Conservation (phyloP, 2,329 filamentous ascomycete genomes). For the Neonectria neomacrospora region DNA sequence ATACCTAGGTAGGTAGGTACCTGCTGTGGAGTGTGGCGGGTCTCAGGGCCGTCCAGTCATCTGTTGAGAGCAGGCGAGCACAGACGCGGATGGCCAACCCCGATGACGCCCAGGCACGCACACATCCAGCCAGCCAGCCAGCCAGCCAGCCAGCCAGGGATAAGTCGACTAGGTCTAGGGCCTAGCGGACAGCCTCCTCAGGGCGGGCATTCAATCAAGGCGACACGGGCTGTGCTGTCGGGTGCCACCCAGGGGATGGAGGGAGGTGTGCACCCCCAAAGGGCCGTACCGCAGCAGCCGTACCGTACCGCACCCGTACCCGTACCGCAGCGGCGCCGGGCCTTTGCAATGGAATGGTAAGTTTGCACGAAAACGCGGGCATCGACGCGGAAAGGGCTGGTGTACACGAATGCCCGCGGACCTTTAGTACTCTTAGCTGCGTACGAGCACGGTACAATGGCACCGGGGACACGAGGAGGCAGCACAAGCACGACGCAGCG, state of each 20-base stretch:
- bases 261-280: slow-evolving; percentile 3
- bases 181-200: not conserved
- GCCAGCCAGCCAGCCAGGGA: no score
- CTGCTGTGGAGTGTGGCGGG: not conserved
- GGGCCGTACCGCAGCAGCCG: slow-evolving; percentile 1
- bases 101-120: slow-evolving; percentile 16
- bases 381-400: not conserved
- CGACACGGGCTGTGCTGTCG: not conserved
- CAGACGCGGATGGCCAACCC: not conserved
- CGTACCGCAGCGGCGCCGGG: not conserved
- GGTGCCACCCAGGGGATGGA: no score
- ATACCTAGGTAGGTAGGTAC: no score
- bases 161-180: not conserved
- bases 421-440: no score
- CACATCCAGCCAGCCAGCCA: not conserved
- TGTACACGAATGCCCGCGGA: no score
- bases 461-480: not conserved
- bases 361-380: not conserved
- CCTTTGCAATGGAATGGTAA: not conserved
- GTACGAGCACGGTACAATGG: not conserved
- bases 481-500: not conserved
- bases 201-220: not conserved
- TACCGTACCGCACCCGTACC: not conserved
- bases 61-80: slow-evolving; percentile 7
- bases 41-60: slow-evolving; percentile 16